A percentile compares a stretch with the other conserved stretches of the same genome.
phyloP scores from a whole-genome alignment of 2,329 filamentous ascomycete genomes.

The Fusarium sp. region DNA sequence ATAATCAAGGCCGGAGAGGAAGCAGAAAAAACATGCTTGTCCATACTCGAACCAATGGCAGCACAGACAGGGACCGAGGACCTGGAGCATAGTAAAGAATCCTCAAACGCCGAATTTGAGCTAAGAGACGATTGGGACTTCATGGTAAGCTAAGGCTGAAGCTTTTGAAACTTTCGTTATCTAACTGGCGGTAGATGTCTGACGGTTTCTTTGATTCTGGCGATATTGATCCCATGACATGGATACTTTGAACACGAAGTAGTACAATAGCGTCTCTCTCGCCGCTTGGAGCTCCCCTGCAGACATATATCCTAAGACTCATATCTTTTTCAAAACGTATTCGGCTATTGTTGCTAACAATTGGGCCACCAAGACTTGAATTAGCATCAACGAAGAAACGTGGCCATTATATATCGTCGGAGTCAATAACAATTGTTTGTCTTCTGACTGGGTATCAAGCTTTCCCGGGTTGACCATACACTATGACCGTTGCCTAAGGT shows the following conservation, averaged over 20 bases:
- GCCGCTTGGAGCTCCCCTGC: too few species aligned
- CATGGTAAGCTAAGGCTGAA: constrained; percentile 32
- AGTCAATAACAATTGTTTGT: too few species aligned
- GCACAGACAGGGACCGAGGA: constrained; percentile 27
- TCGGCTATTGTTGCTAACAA: too few species aligned
- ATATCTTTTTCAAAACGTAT: too few species aligned
- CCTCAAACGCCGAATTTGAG: constrained; percentile 8
- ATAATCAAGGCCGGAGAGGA: constrained; percentile 58
- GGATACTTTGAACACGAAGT: constrained; percentile 19
- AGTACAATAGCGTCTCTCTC: neutral
- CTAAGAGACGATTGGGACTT: constrained; percentile 47
- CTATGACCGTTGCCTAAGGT: neutral
- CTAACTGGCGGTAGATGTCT: constrained; percentile 16
- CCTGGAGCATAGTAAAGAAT: neutral
- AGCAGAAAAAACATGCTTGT: constrained; percentile 52
- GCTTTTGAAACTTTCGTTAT: neutral
- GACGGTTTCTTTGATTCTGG: constrained; percentile 27
- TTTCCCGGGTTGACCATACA: neutral
- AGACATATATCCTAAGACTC: too few species aligned
- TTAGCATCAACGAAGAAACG: neutral
- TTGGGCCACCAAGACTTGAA: too few species aligned
- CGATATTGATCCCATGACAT: constrained; percentile 12
- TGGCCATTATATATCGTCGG: neutral
- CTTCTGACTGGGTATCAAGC: neutral
- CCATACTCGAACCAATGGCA: constrained; percentile 53